Percentiles rank a stretch among this genome's conserved stretches.
Evolutionary conservation across 1,139 yeast genomes (phyloP).

Genomic region (Kurtzmaniella quercitrusa): DNA sequence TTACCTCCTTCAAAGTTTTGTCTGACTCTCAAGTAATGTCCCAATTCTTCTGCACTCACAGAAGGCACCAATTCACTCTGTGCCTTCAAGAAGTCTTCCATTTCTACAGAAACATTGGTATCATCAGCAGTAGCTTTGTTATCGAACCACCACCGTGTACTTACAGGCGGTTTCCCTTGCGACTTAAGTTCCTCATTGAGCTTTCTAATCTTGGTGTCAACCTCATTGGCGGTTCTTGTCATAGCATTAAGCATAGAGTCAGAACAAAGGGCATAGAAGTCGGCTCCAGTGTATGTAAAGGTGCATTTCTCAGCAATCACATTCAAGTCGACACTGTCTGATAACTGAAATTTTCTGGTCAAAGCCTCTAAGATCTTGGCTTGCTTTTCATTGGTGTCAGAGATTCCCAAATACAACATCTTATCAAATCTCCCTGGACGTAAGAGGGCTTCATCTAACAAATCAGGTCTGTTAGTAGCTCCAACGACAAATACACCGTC

Average conservation of each 20-base stretch:
- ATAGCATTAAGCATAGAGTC: conserved; percentile 95
- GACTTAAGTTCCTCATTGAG: conserved; percentile 37
- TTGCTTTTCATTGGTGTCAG: conserved; percentile 89
- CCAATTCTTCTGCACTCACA: conserved; percentile 82
- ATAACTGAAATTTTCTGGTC: conserved; percentile 75
- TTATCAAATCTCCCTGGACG: conserved; percentile 97
- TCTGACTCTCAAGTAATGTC: conserved; percentile 74
- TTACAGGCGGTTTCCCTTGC: conserved; percentile 38
- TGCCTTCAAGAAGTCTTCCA: conserved; percentile 74
- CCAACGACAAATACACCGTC: conserved; percentile 97
- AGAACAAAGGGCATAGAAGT: conserved; percentile 90
- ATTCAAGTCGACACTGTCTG: conserved; percentile 54
- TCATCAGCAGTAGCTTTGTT: conserved; percentile 69
- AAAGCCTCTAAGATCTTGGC: conserved; percentile 80
- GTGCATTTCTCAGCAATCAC: conserved; percentile 72
- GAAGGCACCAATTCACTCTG: conserved; percentile 71
- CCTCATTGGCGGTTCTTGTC: conserved; percentile 79
- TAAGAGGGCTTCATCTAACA: conserved; percentile 86
- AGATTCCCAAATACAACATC: conserved; percentile 86
- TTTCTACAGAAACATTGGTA: conserved; percentile 60
- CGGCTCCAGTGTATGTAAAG: conserved; percentile 94
- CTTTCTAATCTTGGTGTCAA: conserved; percentile 58
- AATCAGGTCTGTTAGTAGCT: conserved; percentile 94
- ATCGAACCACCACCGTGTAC: conserved; percentile 90
- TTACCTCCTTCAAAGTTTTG: conserved; percentile 68